Evolutionary conservation across 345 rosid species (phyloP).

Genomic region (Clausena lansium): DNA sequence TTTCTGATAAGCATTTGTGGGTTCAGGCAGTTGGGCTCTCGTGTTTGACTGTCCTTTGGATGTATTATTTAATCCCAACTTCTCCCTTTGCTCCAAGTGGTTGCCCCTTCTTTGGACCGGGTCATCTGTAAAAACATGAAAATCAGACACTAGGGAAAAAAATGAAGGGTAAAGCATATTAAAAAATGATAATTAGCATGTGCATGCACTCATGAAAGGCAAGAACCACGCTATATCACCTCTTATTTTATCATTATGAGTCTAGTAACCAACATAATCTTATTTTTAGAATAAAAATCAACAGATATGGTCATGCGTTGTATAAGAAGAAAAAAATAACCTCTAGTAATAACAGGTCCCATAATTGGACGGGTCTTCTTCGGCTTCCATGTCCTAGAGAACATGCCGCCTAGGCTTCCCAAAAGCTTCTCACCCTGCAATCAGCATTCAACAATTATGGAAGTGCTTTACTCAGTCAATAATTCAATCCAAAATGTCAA

Average conservation of each 20-base stretch:
- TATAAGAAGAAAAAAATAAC: conserved; percentile 35
- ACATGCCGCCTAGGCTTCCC: conserved; percentile 92
- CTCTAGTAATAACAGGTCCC: conserved; percentile 70
- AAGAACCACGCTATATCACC: background rate
- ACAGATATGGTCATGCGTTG: background rate
- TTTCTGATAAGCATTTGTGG: conserved; percentile 65
- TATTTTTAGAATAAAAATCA: background rate
- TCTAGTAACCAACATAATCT: background rate
- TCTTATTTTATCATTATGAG: background rate
- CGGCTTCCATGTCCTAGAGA: conserved; percentile 91
- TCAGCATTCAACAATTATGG: conserved; percentile 17
- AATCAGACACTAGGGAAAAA: background rate
- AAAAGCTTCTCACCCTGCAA: conserved; percentile 96
- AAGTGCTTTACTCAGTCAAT: background rate
- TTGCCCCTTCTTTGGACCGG: conserved; percentile 52
- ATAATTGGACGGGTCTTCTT: conserved; percentile 66
- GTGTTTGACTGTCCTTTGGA: conserved; percentile 44
- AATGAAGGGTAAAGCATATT: background rate
- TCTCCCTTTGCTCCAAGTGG: conserved; percentile 81
- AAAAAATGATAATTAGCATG: background rate
- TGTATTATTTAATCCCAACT: conserved; percentile 66
- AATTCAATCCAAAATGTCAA: background rate
- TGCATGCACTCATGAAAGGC: background rate
- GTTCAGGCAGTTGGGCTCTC: conserved; percentile 45
- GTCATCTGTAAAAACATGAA: conserved; percentile 47